Conservation (phyloP, 257 asterid species). For the Avicennia marina region DNA sequence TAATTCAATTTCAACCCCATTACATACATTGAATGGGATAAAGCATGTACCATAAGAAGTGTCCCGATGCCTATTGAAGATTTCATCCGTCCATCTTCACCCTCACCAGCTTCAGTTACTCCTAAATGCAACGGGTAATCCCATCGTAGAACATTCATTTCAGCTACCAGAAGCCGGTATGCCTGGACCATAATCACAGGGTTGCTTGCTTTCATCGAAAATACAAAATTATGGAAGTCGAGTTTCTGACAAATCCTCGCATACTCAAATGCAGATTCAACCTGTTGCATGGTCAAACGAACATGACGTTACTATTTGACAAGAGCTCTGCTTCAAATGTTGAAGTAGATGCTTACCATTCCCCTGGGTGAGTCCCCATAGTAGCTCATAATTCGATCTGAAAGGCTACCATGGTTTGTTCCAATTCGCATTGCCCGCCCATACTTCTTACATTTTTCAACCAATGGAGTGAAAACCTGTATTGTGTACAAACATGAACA, state of each 20-base stretch:
- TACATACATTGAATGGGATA: too few species aligned
- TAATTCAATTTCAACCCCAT: too few species aligned
- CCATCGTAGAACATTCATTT: slow-evolving; percentile 98
- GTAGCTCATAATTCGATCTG: slow-evolving; percentile 98
- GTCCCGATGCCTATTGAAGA: slow-evolving; percentile 99
- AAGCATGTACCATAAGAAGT: slow-evolving; percentile 70
- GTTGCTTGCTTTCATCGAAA: slow-evolving; percentile 99
- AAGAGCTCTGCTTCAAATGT: not conserved
- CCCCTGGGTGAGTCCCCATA: slow-evolving; percentile 99
- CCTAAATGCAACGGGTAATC: slow-evolving; percentile 98
- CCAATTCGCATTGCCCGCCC: slow-evolving; percentile 99
- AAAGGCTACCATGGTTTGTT: slow-evolving; percentile 97
- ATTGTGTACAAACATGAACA: not conserved
- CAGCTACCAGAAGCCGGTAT: slow-evolving; percentile 94
- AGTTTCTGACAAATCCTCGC: slow-evolving; percentile 90
- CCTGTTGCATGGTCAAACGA: slow-evolving; percentile 42
- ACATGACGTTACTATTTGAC: too few species aligned
- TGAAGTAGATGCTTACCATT: slow-evolving; percentile 57
- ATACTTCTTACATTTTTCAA: slow-evolving; percentile 89
- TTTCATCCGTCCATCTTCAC: slow-evolving; percentile 99
- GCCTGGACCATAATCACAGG: slow-evolving; percentile 98
- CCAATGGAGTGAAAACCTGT: slow-evolving; percentile 94
- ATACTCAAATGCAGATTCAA: slow-evolving; percentile 97
- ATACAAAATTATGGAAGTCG: slow-evolving; percentile 92
- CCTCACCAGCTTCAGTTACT: slow-evolving; percentile 99